These are phyloP conservation scores for Sphaerulina vaccinii DNA, from an alignment of 2,329 filamentous ascomycete species.

Conservation along the genomic window DNA sequence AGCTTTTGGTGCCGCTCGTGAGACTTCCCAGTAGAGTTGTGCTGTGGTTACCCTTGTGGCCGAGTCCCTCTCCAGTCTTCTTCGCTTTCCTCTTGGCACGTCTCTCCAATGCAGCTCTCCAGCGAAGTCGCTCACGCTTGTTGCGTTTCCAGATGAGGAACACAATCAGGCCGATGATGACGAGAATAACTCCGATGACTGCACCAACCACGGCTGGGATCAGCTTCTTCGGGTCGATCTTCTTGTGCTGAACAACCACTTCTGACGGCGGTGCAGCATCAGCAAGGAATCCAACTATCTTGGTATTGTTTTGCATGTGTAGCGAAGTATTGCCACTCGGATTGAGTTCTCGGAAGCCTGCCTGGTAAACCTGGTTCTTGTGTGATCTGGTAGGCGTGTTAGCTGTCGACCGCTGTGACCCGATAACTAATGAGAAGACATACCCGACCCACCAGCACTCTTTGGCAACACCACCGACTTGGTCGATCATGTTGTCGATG, in stretches of 20 bases:
- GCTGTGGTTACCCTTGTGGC: constrained; percentile 1
- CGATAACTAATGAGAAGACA: not conserved
- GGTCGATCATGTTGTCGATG: constrained; percentile 15
- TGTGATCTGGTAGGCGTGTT: constrained; percentile 4
- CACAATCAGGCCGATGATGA: constrained; percentile 2
- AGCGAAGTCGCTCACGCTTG: constrained; percentile 8
- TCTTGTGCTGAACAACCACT: not conserved
- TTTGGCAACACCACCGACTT: constrained; percentile 11
- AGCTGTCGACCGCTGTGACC: not conserved
- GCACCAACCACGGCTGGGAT: constrained; percentile 6
- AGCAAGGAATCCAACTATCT: not conserved
- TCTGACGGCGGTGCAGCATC: constrained; percentile 2
- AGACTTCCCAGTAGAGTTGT: constrained; percentile 11
- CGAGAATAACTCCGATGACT: not conserved
- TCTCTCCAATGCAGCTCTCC: constrained; percentile 6
- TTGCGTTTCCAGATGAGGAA: constrained; percentile 9
- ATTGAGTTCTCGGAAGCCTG: constrained; percentile 12
- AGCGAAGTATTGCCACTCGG: constrained; percentile 4
- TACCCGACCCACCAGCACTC: constrained; percentile 18
- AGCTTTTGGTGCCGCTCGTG: constrained; percentile 9
- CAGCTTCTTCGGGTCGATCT: constrained; percentile 1
- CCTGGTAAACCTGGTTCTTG: constrained; percentile 19
- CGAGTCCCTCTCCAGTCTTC: not conserved
- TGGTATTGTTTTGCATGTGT: constrained; percentile 10
- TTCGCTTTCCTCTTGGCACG: constrained; percentile 6